Base-by-base conservation (phyloP, 768 basidiomycete species). In the Trametes villosa region DNA sequence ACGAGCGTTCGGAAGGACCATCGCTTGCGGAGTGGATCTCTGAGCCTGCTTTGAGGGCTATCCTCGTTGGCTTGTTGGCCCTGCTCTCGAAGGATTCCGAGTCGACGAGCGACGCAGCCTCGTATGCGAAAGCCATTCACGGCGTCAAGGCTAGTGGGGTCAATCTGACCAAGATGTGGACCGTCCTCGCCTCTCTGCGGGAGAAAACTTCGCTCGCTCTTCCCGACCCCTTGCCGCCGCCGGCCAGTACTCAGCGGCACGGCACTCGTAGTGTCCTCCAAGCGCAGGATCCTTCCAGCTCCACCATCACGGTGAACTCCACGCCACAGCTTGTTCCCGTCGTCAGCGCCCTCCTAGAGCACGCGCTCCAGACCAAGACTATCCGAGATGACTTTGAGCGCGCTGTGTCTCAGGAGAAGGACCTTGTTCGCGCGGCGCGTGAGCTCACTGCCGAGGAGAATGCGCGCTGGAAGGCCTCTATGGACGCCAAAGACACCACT, bases 251-350 rank as follows among this genome's bases (percentile, higher is more conserved):
- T 11, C 69, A 71, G 5, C 65, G 76, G 18, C 77, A 79, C 34
- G 77, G 73, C 47, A 85, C 85, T 20, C 84, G 88, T 46, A 81
- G 78, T 44, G 68, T 59, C 12, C 49, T 22, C 48, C 59, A 34
- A 29, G 53, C 45, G 18, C 58, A 51, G 17, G 59, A 58, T 17
- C 44, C 46, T 8, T 33, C 63, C 15, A 45, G 45, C 9, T 27
- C 51, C 30, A 49, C 55, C 4, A 69, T 68, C n/a, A 75, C 88
- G 0, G 79, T 79, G 7, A 91, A 92, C 4, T 70, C 68, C 20
- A 76, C 88, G 0, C 79, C 79, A 5, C 91, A 92, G 65, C 78
- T 93, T 66, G 75, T 93, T 15, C 90, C 91, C 17, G 79, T 89
- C 22, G 67, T 92, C 29, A 62, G 79, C 8, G 80, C 83, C 4